phyloP scores from a whole-genome alignment of 306 rosid genomes.

The Quercus aquifolioides region DNA sequence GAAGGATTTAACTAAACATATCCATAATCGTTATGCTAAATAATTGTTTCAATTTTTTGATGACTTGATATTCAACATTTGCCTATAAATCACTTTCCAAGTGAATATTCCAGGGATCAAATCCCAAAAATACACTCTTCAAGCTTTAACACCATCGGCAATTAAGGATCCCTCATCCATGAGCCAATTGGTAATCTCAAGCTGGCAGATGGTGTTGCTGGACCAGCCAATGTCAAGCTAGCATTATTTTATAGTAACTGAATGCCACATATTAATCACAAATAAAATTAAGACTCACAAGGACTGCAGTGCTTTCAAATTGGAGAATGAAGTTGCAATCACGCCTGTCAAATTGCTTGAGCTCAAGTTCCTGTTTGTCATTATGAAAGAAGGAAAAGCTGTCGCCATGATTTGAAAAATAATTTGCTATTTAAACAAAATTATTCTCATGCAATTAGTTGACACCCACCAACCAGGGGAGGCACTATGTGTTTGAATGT shows the following conservation, averaged over 20 bases:
- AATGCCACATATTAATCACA: not conserved
- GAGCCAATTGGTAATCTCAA: not conserved
- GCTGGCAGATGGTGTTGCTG: not conserved
- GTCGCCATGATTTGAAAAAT: no score
- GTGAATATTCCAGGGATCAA: not conserved
- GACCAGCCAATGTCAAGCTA: not conserved
- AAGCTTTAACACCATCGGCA: not conserved
- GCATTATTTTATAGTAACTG: not conserved
- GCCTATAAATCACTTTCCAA: not conserved
- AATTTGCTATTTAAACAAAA: no score
- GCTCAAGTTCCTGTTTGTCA: constrained; percentile 21
- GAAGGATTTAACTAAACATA: no score
- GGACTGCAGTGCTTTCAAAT: not conserved
- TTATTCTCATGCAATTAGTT: no score
- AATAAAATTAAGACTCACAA: no score
- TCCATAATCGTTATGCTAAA: no score
- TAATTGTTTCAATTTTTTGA: no score
- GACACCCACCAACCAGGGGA: no score
- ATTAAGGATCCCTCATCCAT: not conserved
- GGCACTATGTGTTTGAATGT: no score
- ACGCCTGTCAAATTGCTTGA: constrained; percentile 22
- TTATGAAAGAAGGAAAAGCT: no score
- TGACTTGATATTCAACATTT: not conserved
- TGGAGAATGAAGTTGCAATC: constrained; percentile 1
- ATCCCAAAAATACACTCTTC: not conserved